Evolutionary conservation across 495 filamentous ascomycete genomes (phyloP).

Genomic region (Tetracladium setigerum): DNA sequence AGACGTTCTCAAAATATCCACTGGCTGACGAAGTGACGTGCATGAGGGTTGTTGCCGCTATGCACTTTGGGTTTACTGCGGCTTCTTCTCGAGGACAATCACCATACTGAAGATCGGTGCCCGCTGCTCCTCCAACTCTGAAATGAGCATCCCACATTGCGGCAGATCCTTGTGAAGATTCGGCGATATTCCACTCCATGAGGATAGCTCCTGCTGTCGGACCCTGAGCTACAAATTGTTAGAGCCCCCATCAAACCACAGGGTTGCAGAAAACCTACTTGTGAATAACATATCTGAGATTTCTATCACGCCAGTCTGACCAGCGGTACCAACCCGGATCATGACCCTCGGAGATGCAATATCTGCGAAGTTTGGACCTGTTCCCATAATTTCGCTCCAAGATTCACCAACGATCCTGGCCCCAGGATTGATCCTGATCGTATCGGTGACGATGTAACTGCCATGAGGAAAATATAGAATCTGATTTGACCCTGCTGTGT

Average conservation of each 20-base stretch:
- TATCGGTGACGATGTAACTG: constrained; percentile 51
- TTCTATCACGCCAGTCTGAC: constrained; percentile 26
- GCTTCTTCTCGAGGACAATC: constrained; percentile 25
- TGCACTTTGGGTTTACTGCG: constrained; percentile 27
- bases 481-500: neutral
- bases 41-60: constrained; percentile 39
- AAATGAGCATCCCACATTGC: constrained; percentile 35
- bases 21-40: constrained; percentile 41
- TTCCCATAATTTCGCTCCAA: constrained; percentile 34
- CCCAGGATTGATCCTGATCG: constrained; percentile 44
- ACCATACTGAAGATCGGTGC: constrained; percentile 28
- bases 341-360: constrained; percentile 22
- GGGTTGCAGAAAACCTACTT: constrained; percentile 3
- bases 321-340: constrained; percentile 26
- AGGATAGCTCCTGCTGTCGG: constrained; percentile 11
- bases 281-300: constrained; percentile 38
- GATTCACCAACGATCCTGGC: constrained; percentile 49
- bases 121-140: constrained; percentile 33
- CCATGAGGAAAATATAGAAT: constrained; percentile 54
- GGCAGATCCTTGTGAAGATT: constrained; percentile 7
- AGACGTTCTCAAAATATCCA: constrained; percentile 53
- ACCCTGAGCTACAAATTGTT: neutral
- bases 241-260: neutral
- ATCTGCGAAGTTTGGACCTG: constrained; percentile 23
- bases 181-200: constrained; percentile 25